Percentiles rank a stretch among this genome's conserved stretches.
These are phyloP conservation scores for Bipolaris zeicola DNA, from an alignment of 2,329 filamentous ascomycete species.

Conservation along the genomic window DNA sequence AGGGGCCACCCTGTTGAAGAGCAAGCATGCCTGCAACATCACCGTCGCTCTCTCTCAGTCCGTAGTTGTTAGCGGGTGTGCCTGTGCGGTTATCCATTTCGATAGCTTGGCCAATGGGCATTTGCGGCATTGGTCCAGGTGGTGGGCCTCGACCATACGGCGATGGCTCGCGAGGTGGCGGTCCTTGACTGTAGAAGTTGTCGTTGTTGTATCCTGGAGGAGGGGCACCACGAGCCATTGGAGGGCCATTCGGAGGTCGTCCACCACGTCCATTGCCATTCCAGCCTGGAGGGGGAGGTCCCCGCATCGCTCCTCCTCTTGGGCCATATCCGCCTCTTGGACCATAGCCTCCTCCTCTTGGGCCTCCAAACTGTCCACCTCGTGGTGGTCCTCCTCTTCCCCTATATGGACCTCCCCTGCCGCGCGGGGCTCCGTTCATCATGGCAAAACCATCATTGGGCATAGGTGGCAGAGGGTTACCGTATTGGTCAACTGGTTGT, in stretches of 20 bases:
- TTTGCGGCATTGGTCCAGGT: slow-evolving; percentile 36
- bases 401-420: slow-evolving; percentile 51
- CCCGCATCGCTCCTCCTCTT: slow-evolving; percentile 43
- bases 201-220: slow-evolving; percentile 52
- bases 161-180: slow-evolving; percentile 47
- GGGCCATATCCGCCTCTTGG: neutral
- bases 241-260: slow-evolving; percentile 41
- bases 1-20: slow-evolving; percentile 62
- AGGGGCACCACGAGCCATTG: slow-evolving; percentile 50
- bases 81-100: slow-evolving; percentile 74
- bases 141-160: slow-evolving; percentile 64
- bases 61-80: slow-evolving; percentile 45
- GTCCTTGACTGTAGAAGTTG: slow-evolving; percentile 43
- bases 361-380: slow-evolving; percentile 44
- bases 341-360: slow-evolving; percentile 36
- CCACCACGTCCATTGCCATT: slow-evolving; percentile 46
- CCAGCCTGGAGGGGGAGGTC: slow-evolving; percentile 51
- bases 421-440: slow-evolving; percentile 43
- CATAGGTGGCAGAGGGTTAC: slow-evolving; percentile 60
- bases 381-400: slow-evolving; percentile 49
- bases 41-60: slow-evolving; percentile 66
- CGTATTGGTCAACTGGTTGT: slow-evolving; percentile 66
- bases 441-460: slow-evolving; percentile 51
- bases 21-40: slow-evolving; percentile 77
- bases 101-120: slow-evolving; percentile 66